Base-by-base conservation (phyloP, 1,284 basidiomycete genomes). In the Lignosus rhinocerotis region DNA sequence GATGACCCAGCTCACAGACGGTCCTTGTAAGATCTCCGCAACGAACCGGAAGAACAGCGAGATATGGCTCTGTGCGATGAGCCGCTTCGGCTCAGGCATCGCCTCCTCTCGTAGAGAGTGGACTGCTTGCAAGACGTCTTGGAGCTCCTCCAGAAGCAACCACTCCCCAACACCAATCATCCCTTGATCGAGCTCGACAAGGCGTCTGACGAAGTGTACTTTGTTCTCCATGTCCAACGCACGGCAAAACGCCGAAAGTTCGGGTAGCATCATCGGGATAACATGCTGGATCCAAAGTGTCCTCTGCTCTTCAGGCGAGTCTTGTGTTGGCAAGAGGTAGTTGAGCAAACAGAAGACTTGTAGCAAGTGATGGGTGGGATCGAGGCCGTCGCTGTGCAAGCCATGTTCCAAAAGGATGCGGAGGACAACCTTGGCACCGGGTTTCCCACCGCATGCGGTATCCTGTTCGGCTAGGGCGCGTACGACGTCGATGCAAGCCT, bases 151-250 rank as follows among this genome's bases (percentile, higher is more conserved):
- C 21, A 74, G 67, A 8, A 92, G 65, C 25, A 92, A 64, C 87
- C 87, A 92, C 59, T 89, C 86, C n/a, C 83, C 87, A 3, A 90
- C 68, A 1, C 83, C 84, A 6, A 84, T 73, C 11, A 77, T 69
- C 5, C 82, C 85, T 3, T 77, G 71, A 63, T 92, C 90, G 12
- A 91, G 69, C 19, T 72, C 74, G 25, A 81, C 74, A 3, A 92
- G 75, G 5, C 83, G 78, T 50, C 78, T 72, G n/a, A 90, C 69
- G 36, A 91, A 72, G 44, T 79, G 76, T 2, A 78, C 73, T 66
- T 80, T 83, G 55, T 76, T 80, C 54, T 84, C 80, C 1, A 80
- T 74, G 56, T 87, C 83, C 41, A 90, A 73, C 4, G 79, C 70
- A 3, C 73, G 75, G 67, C 86, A 80, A 70, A 90, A 90, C 0